phyloP scores from a whole-genome alignment of 148 eudicot species.

The Selenicereus undatus region DNA sequence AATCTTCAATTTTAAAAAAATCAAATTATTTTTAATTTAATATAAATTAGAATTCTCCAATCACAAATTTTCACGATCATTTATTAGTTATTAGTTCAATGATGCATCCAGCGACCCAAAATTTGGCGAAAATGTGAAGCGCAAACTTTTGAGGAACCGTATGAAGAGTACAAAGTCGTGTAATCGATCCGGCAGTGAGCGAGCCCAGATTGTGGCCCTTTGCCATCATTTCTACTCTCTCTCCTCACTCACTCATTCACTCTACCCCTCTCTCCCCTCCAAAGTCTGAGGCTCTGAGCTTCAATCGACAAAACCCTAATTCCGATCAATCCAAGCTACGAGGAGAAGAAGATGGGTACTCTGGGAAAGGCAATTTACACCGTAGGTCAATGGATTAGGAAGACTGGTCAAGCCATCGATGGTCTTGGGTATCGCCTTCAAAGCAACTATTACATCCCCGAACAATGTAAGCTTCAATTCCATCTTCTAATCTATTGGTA shows the following conservation, averaged over 20 bases:
- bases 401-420: slow-evolving; percentile 90
- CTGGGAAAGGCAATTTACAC: slow-evolving; percentile 77
- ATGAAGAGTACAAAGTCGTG: too few relatives aligned
- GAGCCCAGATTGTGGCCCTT: slow-evolving; percentile 1
- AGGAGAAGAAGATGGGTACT: slow-evolving; percentile 46
- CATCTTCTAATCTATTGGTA: neutral
- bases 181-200: neutral
- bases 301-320: slow-evolving; percentile 29
- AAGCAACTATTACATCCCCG: slow-evolving; percentile 66
- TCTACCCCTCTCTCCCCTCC: neutral
- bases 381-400: slow-evolving; percentile 90
- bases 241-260: neutral
- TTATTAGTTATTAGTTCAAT: too few relatives aligned
- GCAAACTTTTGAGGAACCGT: too few relatives aligned
- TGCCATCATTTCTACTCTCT: neutral
- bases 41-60: too few relatives aligned
- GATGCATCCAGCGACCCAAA: too few relatives aligned
- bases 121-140: too few relatives aligned
- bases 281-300: neutral
- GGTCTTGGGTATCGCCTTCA: slow-evolving; percentile 87
- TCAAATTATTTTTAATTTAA: too few relatives aligned
- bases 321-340: neutral
- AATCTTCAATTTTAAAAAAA: too few relatives aligned
- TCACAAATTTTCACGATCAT: too few relatives aligned
- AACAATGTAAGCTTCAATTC: slow-evolving; percentile 47